phyloP scores from a whole-genome alignment of 1,284 basidiomycete genomes.

The Thelephora terrestris region DNA sequence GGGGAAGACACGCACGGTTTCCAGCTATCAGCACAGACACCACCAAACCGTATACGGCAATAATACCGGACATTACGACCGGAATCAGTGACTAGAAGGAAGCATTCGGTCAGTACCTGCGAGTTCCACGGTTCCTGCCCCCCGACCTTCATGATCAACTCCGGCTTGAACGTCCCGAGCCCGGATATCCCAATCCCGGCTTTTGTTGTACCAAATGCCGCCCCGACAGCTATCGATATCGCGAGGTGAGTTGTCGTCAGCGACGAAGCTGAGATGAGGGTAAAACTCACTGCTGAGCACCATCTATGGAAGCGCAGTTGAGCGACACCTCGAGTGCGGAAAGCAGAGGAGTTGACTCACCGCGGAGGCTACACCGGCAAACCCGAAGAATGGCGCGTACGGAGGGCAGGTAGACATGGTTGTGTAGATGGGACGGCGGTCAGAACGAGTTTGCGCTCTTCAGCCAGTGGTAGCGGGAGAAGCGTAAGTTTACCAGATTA shows the following conservation, averaged over 20 bases:
- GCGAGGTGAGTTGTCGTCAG: conserved; percentile 4
- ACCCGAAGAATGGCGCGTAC: conserved; percentile 80
- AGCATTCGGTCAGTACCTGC: conserved; percentile 1
- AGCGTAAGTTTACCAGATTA: no score
- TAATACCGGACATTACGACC: conserved; percentile 79
- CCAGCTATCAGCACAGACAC: conserved; percentile 65
- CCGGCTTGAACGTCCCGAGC: conserved; percentile 88
- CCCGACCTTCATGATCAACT: conserved; percentile 94
- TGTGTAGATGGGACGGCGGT: background rate
- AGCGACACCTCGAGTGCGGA: background rate
- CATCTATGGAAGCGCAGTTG: conserved; percentile 45
- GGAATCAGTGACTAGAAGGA: conserved; percentile 74
- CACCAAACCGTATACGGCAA: conserved; percentile 58
- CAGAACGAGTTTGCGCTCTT: no score
- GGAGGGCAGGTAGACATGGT: conserved; percentile 52
- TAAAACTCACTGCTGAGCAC: conserved; percentile 71
- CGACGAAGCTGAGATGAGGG: background rate
- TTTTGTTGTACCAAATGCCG: conserved; percentile 96
- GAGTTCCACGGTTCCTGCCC: background rate
- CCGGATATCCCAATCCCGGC: conserved; percentile 97
- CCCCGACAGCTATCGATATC: conserved; percentile 66
- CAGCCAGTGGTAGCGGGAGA: no score
- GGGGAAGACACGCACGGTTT: conserved; percentile 31
- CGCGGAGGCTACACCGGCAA: conserved; percentile 74
- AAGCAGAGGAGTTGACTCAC: conserved; percentile 32